Conservation (phyloP, 768 basidiomycete genomes). For the Tylopilus plumbeoviolaceoides region DNA sequence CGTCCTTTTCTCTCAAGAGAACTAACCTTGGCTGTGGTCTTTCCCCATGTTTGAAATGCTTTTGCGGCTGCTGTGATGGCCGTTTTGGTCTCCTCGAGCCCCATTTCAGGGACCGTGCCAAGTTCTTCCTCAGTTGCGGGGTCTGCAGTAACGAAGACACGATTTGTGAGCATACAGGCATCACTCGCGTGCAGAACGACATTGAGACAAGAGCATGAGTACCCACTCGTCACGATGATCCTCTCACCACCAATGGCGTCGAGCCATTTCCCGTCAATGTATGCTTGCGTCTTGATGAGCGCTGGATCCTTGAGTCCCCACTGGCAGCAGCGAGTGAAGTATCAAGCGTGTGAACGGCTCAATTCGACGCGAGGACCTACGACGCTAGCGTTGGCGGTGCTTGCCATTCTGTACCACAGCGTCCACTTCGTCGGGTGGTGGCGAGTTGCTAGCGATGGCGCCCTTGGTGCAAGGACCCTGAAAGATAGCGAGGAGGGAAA, state of each 20-base stretch:
- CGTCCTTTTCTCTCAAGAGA: background rate
- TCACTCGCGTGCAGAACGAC: background rate
- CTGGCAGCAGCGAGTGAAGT: constrained; percentile 29
- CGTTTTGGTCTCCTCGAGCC: constrained; percentile 71
- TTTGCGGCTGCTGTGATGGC: constrained; percentile 79
- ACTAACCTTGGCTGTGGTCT: constrained; percentile 79
- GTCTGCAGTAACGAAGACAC: constrained; percentile 44
- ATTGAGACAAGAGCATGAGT: background rate
- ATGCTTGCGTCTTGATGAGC: constrained; percentile 69
- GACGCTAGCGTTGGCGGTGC: constrained; percentile 31
- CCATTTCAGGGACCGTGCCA: constrained; percentile 89
- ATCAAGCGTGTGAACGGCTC: background rate
- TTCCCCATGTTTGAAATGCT: constrained; percentile 84
- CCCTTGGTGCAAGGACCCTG: constrained; percentile 18
- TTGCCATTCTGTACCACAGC: constrained; percentile 49
- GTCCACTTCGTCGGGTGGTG: constrained; percentile 6
- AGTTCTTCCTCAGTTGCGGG: constrained; percentile 83
- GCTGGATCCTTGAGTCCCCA: constrained; percentile 75
- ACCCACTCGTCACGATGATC: constrained; percentile 73
- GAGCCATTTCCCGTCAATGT: constrained; percentile 85
- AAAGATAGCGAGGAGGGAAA: constrained; percentile 16
- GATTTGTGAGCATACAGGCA: background rate
- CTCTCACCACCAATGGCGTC: constrained; percentile 70
- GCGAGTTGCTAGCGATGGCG: background rate
- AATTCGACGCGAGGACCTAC: constrained; percentile 29